Base-by-base conservation (phyloP, 257 asterid species). In the Solanum gracilifrons region DNA sequence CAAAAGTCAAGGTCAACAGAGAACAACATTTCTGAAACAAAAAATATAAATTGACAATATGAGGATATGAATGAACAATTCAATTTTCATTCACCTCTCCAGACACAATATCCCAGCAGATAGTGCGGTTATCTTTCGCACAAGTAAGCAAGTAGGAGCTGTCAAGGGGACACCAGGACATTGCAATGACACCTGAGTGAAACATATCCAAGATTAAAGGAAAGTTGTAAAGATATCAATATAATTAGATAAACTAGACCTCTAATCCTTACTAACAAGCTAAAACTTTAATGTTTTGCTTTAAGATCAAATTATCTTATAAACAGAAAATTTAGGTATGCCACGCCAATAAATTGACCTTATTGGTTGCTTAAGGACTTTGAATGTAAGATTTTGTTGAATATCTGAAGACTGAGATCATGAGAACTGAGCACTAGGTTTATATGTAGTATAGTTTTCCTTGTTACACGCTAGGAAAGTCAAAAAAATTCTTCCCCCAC, bases 101-200 rank as follows among this genome's bases (percentile, higher is more conserved):
- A 91, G 98, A 92, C 64, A 51, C 85, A 43, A 96, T 90, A 88
- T 97, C 98, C 99, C 99, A 97, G 94, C 99, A 96, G 89, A 97
- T 94, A n/a, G 99, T 97, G 66, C 99, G 98, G 89, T 95, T 97
- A 91, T 97, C 99, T 88, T 97, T 97, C 82, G 97, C 97, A 93
- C 99, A 97, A n/a, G 99, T 96, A 90, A 97, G 96, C 86, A 97
- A 88, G 90, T 97, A 96, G 75, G 99, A 93, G 90, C 97, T 96
- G 87, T 97, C 99, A 87, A 91, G 87, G 15, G 99, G 99, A 92
- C 99, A 97, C 99, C 99, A 97, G 74, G 99, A 93, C 99, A 97
- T 97, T 39, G 98, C 98, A 87, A 97, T 94, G 87, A 97, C 99
- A 88, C 99, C 99, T 97, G 92, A 16, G 89, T 84, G 87, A 86